Evolutionary conservation across 371 early-diverging fungal genomes (phyloP), one percentile per base, ranked within the genome.

Genomic region (Batrachochytrium dendrobatidis): DNA sequence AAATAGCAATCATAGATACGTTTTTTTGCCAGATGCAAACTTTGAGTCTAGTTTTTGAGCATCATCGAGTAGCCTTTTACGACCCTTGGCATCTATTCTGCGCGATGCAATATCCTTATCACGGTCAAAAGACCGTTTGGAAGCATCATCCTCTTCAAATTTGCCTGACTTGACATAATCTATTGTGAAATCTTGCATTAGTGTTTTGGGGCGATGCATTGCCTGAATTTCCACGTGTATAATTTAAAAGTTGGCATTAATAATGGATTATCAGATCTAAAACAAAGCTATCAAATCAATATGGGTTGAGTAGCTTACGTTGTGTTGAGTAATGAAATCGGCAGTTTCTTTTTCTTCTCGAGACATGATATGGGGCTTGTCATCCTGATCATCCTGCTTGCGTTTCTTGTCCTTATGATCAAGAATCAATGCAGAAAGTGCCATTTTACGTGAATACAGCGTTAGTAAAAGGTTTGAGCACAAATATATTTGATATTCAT

Each of bases 51-150:
- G 59, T 34, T 57, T 33, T n/a, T 33, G 31, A 7, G 62, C 56
- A 3, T 62, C 59, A 18, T 66, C 58, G 50, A 70, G 15, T 56
- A 70, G 29, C 30, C 60, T 29, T 39, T 65, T 34, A 20, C 67
- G 56, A n/a, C 59, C 39, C 20, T 56, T 59, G 12, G 48, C 52
- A 49, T 63, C 63, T 10, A 64, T 60, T 24, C 67, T 54, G 25
- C 65, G 56, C 1, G 64, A 57, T 5, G n/a, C 54, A 22, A 70
- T 22, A 53, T 70, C 70, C 31, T 45, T 54, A 22, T 70, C 70
- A 7, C 70, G 61, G 54, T 70, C 70, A 44, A 70, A 70, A 28
- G 35, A 5, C 20, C 67, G 39, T 24, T 53, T 46, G 31, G 59
- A 35, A 7, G 55, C 62, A 39, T 70, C 66, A 29, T 70, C 67